A percentile compares a stretch with the other conserved stretches of the same genome.
Conservation (phyloP, 2,329 filamentous ascomycete genomes). For the Cylindrodendrum hubeiense region DNA sequence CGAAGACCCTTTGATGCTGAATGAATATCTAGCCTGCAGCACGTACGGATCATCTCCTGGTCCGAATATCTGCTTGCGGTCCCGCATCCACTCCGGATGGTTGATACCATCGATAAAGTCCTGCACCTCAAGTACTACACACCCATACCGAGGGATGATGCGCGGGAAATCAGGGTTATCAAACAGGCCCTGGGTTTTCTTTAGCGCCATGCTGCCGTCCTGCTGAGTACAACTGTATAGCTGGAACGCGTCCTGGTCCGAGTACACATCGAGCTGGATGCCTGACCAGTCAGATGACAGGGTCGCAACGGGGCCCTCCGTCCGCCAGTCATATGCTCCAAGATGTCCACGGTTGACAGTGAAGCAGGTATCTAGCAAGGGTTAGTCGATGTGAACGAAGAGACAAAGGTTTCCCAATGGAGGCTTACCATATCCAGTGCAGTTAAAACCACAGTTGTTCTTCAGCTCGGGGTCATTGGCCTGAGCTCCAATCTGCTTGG, state of each 20-base stretch:
- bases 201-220: conserved; percentile 78
- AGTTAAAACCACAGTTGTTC: conserved; percentile 84
- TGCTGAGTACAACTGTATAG: conserved; percentile 86
- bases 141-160: conserved; percentile 81
- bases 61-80: conserved; percentile 69
- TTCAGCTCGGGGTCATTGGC: conserved; percentile 71
- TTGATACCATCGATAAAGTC: conserved; percentile 97
- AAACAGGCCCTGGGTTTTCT: conserved; percentile 76
- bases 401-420: background rate
- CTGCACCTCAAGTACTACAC: conserved; percentile 90
- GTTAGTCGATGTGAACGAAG: background rate
- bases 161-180: conserved; percentile 67
- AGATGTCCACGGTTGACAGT: conserved; percentile 72
- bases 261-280: conserved; percentile 84
- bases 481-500: conserved; percentile 83
- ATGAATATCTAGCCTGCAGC: conserved; percentile 72
- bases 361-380: conserved; percentile 72
- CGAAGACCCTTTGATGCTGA: conserved; percentile 60
- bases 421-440: conserved; percentile 82
- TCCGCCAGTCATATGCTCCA: conserved; percentile 73
- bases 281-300: conserved; percentile 82
- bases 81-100: conserved; percentile 86
- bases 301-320: conserved; percentile 70
- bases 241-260: conserved; percentile 89
- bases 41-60: conserved; percentile 72